Percentiles rank a stretch among this genome's conserved stretches.
phyloP scores from a whole-genome alignment of 148 eudicot species.

The Diospyros lotus region DNA sequence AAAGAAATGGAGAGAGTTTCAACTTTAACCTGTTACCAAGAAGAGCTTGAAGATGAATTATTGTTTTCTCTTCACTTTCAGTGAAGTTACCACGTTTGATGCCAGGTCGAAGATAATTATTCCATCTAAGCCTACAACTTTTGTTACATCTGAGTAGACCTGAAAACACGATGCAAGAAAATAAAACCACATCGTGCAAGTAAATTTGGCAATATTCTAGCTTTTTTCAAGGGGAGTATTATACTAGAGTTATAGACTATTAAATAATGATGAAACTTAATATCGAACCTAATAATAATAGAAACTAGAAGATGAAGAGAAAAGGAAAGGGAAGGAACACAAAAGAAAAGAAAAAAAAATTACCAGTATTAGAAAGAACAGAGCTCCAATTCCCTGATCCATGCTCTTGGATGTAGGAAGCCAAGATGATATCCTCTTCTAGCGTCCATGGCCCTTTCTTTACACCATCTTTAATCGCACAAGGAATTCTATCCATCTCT shows the following conservation, averaged over 20 bases:
- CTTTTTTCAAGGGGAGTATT: background rate
- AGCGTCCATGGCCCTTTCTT: conserved; percentile 98
- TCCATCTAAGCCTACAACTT: conserved; percentile 89
- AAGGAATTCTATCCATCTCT: conserved; percentile 77
- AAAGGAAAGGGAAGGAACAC: background rate
- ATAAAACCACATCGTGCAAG: background rate
- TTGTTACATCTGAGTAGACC: conserved; percentile 87
- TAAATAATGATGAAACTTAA: conserved; percentile 38
- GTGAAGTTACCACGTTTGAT: conserved; percentile 80
- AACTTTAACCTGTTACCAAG: conserved; percentile 50
- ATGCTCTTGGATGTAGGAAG: conserved; percentile 78
- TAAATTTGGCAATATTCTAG: background rate
- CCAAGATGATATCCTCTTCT: conserved; percentile 79
- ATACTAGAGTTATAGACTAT: conserved; percentile 5
- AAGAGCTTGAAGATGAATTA: conserved; percentile 92
- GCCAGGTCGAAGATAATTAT: conserved; percentile 87
- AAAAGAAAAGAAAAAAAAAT: background rate
- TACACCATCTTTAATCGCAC: conserved; percentile 73
- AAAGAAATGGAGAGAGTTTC: too few relatives aligned
- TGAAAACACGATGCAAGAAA: conserved; percentile 11
- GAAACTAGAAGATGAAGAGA: background rate
- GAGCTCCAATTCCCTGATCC: conserved; percentile 94
- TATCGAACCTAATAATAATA: conserved; percentile 33
- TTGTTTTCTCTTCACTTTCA: conserved; percentile 81
- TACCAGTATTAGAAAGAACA: conserved; percentile 84